Evolutionary conservation across 495 filamentous ascomycete genomes (phyloP).

Genomic region (Penicillium pancosmium): DNA sequence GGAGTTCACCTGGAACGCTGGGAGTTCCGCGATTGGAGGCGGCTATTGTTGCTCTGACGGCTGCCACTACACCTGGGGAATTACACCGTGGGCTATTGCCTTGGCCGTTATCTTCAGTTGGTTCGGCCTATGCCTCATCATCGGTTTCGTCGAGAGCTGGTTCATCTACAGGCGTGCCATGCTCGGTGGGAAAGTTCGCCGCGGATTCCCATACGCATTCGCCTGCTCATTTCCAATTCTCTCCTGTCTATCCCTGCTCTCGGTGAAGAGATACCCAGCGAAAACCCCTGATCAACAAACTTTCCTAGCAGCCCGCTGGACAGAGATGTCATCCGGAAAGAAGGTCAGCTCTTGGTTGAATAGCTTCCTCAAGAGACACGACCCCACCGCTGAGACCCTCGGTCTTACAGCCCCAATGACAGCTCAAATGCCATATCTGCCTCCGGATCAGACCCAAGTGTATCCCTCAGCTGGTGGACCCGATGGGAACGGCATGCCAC

Average conservation of each 20-base stretch:
- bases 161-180: conserved; percentile 49
- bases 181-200: conserved; percentile 38
- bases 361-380: conserved; percentile 24
- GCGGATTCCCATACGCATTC: conserved; percentile 47
- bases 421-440: conserved; percentile 1
- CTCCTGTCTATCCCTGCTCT: conserved; percentile 32
- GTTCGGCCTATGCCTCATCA: conserved; percentile 40
- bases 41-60: conserved; percentile 20
- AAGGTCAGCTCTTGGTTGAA: conserved; percentile 45
- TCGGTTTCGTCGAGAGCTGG: conserved; percentile 46
- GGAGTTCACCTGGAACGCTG: conserved; percentile 17
- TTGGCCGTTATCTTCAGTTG: conserved; percentile 40
- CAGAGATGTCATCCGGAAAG: conserved; percentile 27
- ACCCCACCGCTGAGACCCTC: conserved; percentile 15
- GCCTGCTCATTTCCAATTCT: conserved; percentile 30
- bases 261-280: conserved; percentile 36
- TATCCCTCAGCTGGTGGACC: conserved; percentile 8
- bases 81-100: conserved; percentile 26
- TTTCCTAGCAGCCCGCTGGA: conserved; percentile 31
- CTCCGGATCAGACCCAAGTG: conserved; percentile 1
- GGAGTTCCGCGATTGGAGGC: conserved; percentile 12
- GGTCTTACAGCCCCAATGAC: not conserved
- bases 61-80: conserved; percentile 27
- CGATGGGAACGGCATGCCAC: conserved; percentile 9
- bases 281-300: conserved; percentile 32